phyloP scores from a whole-genome alignment of 1,284 basidiomycete genomes.

The Hypsizygus ulmarius region DNA sequence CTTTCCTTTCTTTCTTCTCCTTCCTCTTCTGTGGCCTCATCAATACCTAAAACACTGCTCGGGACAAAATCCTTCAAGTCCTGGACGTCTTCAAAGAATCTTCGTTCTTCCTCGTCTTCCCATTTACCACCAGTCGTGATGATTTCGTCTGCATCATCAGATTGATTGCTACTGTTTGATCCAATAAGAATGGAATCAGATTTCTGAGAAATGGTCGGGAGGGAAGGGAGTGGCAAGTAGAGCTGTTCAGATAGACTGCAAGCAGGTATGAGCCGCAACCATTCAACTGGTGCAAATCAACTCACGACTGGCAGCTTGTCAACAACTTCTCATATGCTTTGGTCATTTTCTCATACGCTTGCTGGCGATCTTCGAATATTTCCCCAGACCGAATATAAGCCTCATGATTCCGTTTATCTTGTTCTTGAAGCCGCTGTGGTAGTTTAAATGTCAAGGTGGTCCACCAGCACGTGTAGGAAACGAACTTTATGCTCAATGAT shows the following conservation, averaged over 20 bases:
- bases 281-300: conserved; percentile 9
- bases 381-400: conserved; percentile 98
- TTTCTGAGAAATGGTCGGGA: conserved; percentile 80
- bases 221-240: conserved; percentile 73
- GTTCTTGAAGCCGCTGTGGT: conserved; percentile 85
- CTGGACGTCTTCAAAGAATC: conserved; percentile 92
- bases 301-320: conserved; percentile 80
- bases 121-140: conserved; percentile 79
- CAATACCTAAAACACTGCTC: conserved; percentile 81
- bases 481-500: conserved; percentile 86
- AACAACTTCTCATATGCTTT: conserved; percentile 91
- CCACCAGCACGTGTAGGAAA: conserved; percentile 13
- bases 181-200: conserved; percentile 73
- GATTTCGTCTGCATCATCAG: conserved; percentile 53
- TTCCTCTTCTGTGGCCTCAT: conserved; percentile 39
- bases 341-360: conserved; percentile 98
- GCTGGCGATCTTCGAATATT: conserved; percentile 98
- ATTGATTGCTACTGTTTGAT: conserved; percentile 16
- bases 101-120: conserved; percentile 96
- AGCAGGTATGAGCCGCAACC: conserved; percentile 2
- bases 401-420: conserved; percentile 95
- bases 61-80: conserved; percentile 94
- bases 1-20: conserved; percentile 41
- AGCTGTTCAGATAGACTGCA: conserved; percentile 85
- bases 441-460: conserved; percentile 10